Conservation (phyloP, 2,329 filamentous ascomycete species). For the Colletotrichum abscissum region DNA sequence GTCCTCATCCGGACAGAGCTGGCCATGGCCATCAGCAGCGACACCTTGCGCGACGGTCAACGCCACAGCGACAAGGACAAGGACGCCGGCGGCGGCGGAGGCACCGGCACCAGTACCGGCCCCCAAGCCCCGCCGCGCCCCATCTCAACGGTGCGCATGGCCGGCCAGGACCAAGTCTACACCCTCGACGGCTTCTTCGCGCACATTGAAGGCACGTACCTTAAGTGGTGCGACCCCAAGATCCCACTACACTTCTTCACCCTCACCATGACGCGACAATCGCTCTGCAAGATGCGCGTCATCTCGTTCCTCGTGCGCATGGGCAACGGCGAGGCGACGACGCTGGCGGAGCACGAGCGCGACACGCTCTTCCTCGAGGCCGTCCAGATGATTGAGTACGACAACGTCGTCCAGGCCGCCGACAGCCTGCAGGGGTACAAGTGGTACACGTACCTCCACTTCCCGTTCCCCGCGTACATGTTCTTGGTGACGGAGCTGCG, state of each 20-base stretch:
- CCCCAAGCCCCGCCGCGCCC: slow-evolving; percentile 41
- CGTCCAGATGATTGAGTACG: slow-evolving; percentile 69
- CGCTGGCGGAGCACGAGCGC: slow-evolving; percentile 58
- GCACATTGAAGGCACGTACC: slow-evolving; percentile 67
- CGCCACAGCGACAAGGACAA: slow-evolving; percentile 42
- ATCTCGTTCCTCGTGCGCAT: slow-evolving; percentile 64
- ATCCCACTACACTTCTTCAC: slow-evolving; percentile 71
- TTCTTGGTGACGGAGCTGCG: slow-evolving; percentile 68
- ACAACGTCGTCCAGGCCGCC: slow-evolving; percentile 65
- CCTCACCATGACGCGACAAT: slow-evolving; percentile 65
- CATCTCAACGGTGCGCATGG: slow-evolving; percentile 55
- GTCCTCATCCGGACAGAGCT: slow-evolving; percentile 67
- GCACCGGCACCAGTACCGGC: slow-evolving; percentile 36
- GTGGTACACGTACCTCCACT: slow-evolving; percentile 70
- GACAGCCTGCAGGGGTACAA: slow-evolving; percentile 63
- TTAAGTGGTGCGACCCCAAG: slow-evolving; percentile 66
- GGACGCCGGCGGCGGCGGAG: slow-evolving; percentile 26
- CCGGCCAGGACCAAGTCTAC: slow-evolving; percentile 59
- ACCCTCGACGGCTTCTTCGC: slow-evolving; percentile 65
- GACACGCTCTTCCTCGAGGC: slow-evolving; percentile 65
- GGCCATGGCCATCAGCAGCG: slow-evolving; percentile 63
- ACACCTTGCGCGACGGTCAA: slow-evolving; percentile 50
- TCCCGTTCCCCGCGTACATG: slow-evolving; percentile 71
- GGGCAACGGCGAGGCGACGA: slow-evolving; percentile 50
- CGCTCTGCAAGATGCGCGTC: slow-evolving; percentile 67